Evolutionary conservation across 2,329 filamentous ascomycete genomes (phyloP).

Genomic region (Monosporascus cannonballus): DNA sequence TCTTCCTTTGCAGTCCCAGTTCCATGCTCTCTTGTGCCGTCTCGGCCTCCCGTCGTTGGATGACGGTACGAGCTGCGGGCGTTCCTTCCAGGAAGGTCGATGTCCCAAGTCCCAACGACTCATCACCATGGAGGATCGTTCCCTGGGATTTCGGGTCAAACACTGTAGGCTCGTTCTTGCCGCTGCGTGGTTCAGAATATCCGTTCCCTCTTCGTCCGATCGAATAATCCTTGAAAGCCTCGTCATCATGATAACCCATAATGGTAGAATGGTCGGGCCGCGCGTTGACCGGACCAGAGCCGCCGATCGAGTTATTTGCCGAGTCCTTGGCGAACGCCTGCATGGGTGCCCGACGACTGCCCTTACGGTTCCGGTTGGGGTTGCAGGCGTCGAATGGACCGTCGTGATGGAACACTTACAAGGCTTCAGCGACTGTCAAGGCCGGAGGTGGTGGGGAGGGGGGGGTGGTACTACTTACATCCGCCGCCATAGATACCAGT

Average conservation of each 20-base stretch:
- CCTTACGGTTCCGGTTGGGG: constrained; percentile 84
- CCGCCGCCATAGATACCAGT: constrained; percentile 93
- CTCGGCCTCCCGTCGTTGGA: constrained; percentile 69
- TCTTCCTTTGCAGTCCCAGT: constrained; percentile 74
- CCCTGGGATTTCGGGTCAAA: constrained; percentile 65
- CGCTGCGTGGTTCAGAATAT: constrained; percentile 19
- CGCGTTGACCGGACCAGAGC: constrained; percentile 75
- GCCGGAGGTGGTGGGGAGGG: not conserved
- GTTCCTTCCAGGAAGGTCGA: constrained; percentile 95
- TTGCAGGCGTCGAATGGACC: constrained; percentile 96
- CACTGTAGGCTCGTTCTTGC: constrained; percentile 38
- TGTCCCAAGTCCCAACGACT: constrained; percentile 79
- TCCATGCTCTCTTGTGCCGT: constrained; percentile 49
- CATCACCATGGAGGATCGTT: constrained; percentile 75
- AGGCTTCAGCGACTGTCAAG: constrained; percentile 3
- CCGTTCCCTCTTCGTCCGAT: constrained; percentile 26
- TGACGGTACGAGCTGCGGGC: constrained; percentile 74
- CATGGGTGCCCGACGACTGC: constrained; percentile 82
- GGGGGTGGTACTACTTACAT: constrained; percentile 48
- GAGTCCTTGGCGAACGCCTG: constrained; percentile 91
- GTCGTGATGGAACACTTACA: constrained; percentile 88
- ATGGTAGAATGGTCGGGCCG: constrained; percentile 82
- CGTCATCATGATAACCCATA: constrained; percentile 71
- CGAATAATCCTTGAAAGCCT: constrained; percentile 81
- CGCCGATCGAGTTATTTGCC: constrained; percentile 85